A percentile compares a stretch with the other conserved stretches of the same genome.
phyloP scores from a whole-genome alignment of 805 yeast species.

The Myxozyma sirexii region DNA sequence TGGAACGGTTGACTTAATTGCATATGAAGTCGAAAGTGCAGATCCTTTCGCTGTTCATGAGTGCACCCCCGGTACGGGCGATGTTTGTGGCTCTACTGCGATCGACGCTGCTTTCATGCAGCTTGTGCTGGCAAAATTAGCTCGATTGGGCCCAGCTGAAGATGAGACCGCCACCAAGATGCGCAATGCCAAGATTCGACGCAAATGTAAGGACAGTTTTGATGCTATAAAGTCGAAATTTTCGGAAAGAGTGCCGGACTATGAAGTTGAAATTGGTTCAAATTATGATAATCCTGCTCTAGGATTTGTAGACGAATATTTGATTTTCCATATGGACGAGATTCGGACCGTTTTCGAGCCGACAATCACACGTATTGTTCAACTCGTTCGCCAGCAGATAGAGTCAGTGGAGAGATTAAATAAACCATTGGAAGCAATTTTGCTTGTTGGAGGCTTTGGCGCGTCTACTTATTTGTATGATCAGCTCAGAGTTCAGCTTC shows the following conservation, averaged over 20 bases:
- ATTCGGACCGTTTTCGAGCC: constrained; percentile 22
- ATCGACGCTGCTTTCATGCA: constrained; percentile 10
- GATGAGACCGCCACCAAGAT: neutral
- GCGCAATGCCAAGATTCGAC: constrained; percentile 10
- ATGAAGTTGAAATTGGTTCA: constrained; percentile 16
- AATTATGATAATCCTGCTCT: constrained; percentile 10
- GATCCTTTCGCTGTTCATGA: constrained; percentile 28
- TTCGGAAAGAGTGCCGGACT: constrained; percentile 3
- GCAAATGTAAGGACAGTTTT: constrained; percentile 16
- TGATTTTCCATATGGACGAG: constrained; percentile 21
- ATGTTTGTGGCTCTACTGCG: constrained; percentile 23
- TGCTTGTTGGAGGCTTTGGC: constrained; percentile 33
- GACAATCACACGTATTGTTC: constrained; percentile 8
- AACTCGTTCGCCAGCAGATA: constrained; percentile 27
- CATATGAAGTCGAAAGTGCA: constrained; percentile 30
- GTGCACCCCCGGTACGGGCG: constrained; percentile 30
- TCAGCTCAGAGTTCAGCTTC: constrained; percentile 12
- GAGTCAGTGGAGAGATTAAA: constrained; percentile 8
- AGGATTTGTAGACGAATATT: constrained; percentile 14
- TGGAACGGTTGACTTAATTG: constrained; percentile 33
- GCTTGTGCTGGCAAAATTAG: neutral
- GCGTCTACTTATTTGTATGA: constrained; percentile 25
- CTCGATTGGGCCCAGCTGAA: neutral
- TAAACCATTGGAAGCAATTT: constrained; percentile 14
- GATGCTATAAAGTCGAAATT: constrained; percentile 16